These are phyloP conservation scores for Rhodosporidiobolus sp. DNA, from an alignment of 768 basidiomycete species.

Conservation along the genomic window DNA sequence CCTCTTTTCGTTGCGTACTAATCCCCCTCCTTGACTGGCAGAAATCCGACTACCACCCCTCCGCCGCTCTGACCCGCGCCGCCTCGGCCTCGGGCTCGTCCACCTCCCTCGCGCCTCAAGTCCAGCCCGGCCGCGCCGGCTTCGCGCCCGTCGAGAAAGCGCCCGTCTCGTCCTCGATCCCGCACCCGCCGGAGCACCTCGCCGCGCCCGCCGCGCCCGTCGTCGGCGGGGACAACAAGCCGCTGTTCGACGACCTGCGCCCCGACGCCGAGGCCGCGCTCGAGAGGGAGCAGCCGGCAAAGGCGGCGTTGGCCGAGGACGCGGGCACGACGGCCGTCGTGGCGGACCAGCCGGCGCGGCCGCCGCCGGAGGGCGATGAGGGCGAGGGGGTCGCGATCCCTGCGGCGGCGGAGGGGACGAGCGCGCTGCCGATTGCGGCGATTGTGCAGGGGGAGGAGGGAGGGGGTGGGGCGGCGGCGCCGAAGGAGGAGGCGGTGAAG, in stretches of 20 bases:
- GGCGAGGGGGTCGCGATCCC: conserved; percentile 27
- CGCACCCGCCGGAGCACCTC: neutral
- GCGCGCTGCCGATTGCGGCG: conserved; percentile 17
- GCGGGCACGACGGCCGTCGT: conserved; percentile 6
- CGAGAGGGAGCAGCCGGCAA: neutral
- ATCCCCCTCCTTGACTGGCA: neutral
- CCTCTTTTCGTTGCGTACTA: neutral
- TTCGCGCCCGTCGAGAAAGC: conserved; percentile 28
- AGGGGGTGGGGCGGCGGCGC: conserved; percentile 1
- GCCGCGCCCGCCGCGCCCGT: neutral
- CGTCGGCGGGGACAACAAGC: neutral
- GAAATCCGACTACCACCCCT: conserved; percentile 26
- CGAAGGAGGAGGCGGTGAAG: neutral
- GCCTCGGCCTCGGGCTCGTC: neutral
- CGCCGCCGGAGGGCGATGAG: neutral
- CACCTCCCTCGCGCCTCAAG: neutral
- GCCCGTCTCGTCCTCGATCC: conserved; percentile 10
- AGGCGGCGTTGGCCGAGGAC: neutral
- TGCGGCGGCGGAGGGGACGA: conserved; percentile 29
- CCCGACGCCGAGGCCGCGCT: neutral
- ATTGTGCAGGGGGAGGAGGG: conserved; percentile 28
- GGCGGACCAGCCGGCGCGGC: conserved; percentile 2
- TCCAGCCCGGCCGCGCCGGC: conserved; percentile 26
- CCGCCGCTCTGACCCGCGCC: neutral
- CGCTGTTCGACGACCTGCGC: neutral